Base-by-base conservation (phyloP, 2,329 filamentous ascomycete species). In the Stachybotrys chartarum region DNA sequence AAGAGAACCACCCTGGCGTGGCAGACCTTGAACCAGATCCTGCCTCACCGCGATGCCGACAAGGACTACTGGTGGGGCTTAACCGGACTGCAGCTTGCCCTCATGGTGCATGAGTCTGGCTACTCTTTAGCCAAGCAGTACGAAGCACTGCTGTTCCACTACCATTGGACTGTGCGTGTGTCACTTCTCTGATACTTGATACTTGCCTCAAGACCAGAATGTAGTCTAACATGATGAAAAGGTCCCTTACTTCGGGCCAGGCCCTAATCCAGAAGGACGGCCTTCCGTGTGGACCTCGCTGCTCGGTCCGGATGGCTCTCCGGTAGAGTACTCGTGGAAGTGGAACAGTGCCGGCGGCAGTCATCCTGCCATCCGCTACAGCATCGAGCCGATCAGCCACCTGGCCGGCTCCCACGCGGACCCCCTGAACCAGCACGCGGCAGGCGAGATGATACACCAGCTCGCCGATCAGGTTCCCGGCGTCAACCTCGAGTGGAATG, bases 241-340 rank as follows among this genome's bases (percentile, higher is more conserved):
- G 54, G 51, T 53, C 24, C 54, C 54, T 18, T 31, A 39, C 14
- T 30, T 56, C 30, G 51, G 54, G 7, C 45, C 51, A 44, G 51
- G 44, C 12, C 50, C 42, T 5, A 42, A 30, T n/a, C 7, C 46
- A 5, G 45, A 50, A 31, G 51, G 54, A 5, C 32, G 31, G 35
- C 35, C 5, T 7, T 46, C 49, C 17, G 32, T 53, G 46, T 56
- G 54, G 54, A 39, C 11, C 17, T 53, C 51, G 17, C 17, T 39
- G 4, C 16, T 56, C 11, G 30, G 14, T 5, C 44, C 32, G 8
- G 54, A 57, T 16, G 50, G 56, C 16, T 53, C 51, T n/a, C 56
- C 56, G 3, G 10, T 57, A 6, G 56, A 57, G 47, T 57, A 57
- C 42, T 53, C 56, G 3, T 57, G 56, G 56, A 57, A 57, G 39